phyloP scores from a whole-genome alignment of 495 filamentous ascomycete species.

The Geoglossum glabrum region DNA sequence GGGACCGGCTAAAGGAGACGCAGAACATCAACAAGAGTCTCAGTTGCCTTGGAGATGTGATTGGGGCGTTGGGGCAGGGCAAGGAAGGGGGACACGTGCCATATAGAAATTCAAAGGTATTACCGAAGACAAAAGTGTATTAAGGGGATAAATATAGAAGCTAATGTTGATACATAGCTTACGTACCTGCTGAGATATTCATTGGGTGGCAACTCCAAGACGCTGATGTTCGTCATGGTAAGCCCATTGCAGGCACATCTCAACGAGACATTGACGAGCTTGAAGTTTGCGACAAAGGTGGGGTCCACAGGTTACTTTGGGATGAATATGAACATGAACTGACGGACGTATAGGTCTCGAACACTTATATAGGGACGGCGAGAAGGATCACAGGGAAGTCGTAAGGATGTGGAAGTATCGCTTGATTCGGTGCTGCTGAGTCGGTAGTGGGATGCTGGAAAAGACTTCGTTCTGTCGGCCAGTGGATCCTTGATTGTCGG shows the following conservation, averaged over 20 bases:
- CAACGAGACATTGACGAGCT: conserved; percentile 78
- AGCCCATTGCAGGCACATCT: conserved; percentile 82
- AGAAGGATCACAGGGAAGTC: too few species aligned
- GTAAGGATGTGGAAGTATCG: too few species aligned
- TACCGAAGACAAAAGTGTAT: too few species aligned
- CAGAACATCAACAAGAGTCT: conserved; percentile 94
- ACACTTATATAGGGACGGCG: too few species aligned
- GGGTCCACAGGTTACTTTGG: too few species aligned
- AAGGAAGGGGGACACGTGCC: conserved; percentile 76
- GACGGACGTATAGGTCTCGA: too few species aligned
- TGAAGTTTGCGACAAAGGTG: conserved; percentile 92
- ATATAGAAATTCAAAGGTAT: conserved; percentile 83
- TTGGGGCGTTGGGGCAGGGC: conserved; percentile 71
- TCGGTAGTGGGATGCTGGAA: too few species aligned
- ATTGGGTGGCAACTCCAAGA: conserved; percentile 86
- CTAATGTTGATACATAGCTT: conserved; percentile 29
- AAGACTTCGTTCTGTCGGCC: too few species aligned
- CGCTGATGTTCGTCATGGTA: conserved; percentile 98
- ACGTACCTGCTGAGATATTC: conserved; percentile 93
- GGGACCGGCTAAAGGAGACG: conserved; percentile 77
- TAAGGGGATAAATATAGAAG: too few species aligned
- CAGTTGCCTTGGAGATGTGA: conserved; percentile 84
- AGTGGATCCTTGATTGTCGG: too few species aligned
- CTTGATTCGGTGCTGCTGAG: too few species aligned
- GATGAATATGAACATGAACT: too few species aligned